Percentiles rank a stretch among this genome's conserved stretches.
Evolutionary conservation across 1,284 basidiomycete genomes (phyloP).

Genomic region (Meira miltonrushii): DNA sequence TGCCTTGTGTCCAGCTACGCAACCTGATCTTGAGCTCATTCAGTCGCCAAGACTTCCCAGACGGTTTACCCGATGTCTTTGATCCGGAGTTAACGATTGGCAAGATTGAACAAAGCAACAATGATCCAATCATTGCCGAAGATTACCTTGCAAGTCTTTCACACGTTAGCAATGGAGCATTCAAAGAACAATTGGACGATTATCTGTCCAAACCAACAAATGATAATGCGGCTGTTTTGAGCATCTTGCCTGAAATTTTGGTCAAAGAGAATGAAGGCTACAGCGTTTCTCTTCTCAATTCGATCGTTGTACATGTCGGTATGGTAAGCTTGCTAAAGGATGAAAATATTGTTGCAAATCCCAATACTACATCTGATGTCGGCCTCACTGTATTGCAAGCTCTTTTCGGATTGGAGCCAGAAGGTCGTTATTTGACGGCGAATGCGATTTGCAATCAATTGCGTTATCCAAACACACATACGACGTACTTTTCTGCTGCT

Average conservation of each 20-base stretch:
- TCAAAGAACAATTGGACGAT: conserved; percentile 73
- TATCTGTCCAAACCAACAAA: conserved; percentile 63
- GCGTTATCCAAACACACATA: conserved; percentile 58
- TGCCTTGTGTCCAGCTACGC: conserved; percentile 88
- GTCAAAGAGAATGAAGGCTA: conserved; percentile 63
- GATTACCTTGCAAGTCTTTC: conserved; percentile 74
- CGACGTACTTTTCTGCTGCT: conserved; percentile 74
- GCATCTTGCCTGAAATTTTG: conserved; percentile 73
- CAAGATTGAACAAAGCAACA: conserved; percentile 66
- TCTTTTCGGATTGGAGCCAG: conserved; percentile 78
- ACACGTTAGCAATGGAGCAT: conserved; percentile 59
- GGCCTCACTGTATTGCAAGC: conserved; percentile 69
- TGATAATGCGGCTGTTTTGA: conserved; percentile 59
- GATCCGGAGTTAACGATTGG: conserved; percentile 50
- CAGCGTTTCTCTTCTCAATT: conserved; percentile 82
- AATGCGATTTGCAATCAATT: conserved; percentile 86
- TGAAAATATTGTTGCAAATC: conserved; percentile 66
- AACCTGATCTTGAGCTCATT: conserved; percentile 96
- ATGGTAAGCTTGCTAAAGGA: conserved; percentile 79
- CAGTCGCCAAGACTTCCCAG: conserved; percentile 60
- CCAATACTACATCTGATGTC: conserved; percentile 73
- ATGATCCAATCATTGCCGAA: conserved; percentile 80
- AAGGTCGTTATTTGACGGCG: conserved; percentile 93
- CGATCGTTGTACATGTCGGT: conserved; percentile 89
- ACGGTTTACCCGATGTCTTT: conserved; percentile 78